phyloP scores from a whole-genome alignment of 495 filamentous ascomycete genomes.

The Neohortaea acidophila region DNA sequence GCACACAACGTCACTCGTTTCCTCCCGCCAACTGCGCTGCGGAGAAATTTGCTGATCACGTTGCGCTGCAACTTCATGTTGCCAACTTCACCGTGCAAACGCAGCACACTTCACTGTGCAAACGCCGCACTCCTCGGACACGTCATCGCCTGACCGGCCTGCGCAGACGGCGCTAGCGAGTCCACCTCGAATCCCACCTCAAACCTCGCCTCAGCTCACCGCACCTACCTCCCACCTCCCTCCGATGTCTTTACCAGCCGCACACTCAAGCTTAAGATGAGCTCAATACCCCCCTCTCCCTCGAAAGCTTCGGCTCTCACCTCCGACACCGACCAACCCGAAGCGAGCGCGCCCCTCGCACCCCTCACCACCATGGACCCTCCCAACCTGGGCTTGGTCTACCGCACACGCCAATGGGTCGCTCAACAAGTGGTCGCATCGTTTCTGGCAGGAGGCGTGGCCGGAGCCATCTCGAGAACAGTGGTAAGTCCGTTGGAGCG shows the following conservation, averaged over 20 bases:
- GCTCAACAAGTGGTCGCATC: constrained; percentile 74
- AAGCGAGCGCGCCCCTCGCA: constrained; percentile 1
- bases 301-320: not conserved
- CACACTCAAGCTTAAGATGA: not conserved
- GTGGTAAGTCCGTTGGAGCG: constrained; percentile 92
- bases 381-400: not conserved
- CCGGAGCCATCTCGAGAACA: constrained; percentile 90
- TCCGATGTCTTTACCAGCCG: constrained; percentile 1
- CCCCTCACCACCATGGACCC: not conserved
- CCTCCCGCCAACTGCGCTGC: too few relatives aligned
- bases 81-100: not conserved
- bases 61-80: too few relatives aligned
- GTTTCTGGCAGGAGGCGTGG: constrained; percentile 89
- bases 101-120: not conserved
- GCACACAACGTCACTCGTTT: too few relatives aligned
- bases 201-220: not conserved
- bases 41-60: too few relatives aligned
- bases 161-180: not conserved
- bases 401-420: constrained; percentile 21
- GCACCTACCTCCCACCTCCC: not conserved
- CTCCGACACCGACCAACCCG: not conserved
- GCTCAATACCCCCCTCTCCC: not conserved
- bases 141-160: too few relatives aligned
- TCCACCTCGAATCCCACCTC: not conserved
- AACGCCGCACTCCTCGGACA: too few relatives aligned